Conservation (phyloP, 768 basidiomycete species). For the Candolleomyces eurysporus region DNA sequence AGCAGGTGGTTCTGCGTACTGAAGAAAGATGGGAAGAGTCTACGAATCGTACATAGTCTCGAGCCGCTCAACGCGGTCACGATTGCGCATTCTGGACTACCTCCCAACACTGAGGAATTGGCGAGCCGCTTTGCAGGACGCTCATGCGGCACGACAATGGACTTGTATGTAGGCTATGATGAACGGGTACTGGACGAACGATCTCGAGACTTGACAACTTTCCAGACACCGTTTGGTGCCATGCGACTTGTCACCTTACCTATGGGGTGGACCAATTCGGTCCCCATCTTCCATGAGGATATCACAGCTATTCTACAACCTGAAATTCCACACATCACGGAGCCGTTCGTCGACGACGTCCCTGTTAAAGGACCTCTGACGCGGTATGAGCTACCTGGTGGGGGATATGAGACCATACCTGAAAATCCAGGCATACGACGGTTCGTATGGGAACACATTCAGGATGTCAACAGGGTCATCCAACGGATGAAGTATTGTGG, state of each 20-base stretch:
- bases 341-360: slow-evolving; percentile 39
- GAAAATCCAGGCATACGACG: too few relatives aligned
- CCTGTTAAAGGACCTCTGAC: too few relatives aligned
- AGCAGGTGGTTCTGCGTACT: slow-evolving; percentile 38
- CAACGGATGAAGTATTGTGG: too few relatives aligned
- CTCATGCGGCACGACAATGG: too few relatives aligned
- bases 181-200: neutral
- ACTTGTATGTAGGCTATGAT: slow-evolving; percentile 7
- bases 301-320: slow-evolving; percentile 35
- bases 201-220: slow-evolving; percentile 1
- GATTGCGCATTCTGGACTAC: slow-evolving; percentile 26
- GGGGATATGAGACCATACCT: too few relatives aligned
- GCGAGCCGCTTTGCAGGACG: too few relatives aligned
- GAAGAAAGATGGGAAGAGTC: slow-evolving; percentile 29
- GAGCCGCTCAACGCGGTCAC: slow-evolving; percentile 33
- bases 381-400: too few relatives aligned
- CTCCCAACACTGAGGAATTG: too few relatives aligned
- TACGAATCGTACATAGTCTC: slow-evolving; percentile 32
- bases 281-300: too few relatives aligned
- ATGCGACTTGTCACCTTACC: slow-evolving; percentile 8
- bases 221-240: slow-evolving; percentile 9
- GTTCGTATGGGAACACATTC: too few relatives aligned
- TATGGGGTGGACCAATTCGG: slow-evolving; percentile 12
- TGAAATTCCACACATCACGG: slow-evolving; percentile 36
- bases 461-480: too few relatives aligned